phyloP scores from a whole-genome alignment of 495 filamentous ascomycete genomes.

The Lasiosphaeria hispida region DNA sequence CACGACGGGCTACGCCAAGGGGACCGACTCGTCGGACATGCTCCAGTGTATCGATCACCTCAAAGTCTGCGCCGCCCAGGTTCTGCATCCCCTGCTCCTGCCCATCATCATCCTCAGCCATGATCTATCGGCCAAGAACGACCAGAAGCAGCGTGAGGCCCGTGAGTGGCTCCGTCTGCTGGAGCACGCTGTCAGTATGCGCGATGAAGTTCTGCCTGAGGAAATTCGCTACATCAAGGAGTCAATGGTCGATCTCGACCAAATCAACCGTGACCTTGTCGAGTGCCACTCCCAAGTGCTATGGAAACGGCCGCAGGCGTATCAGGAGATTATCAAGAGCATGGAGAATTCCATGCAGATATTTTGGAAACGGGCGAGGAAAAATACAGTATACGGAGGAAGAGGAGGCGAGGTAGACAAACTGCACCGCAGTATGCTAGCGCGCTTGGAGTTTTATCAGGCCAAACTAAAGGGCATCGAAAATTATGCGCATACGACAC shows the following conservation, averaged over 20 bases:
- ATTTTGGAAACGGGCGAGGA: constrained; percentile 32
- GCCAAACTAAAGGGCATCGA: constrained; percentile 56
- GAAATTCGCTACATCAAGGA: constrained; percentile 43
- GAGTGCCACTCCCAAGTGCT: constrained; percentile 57
- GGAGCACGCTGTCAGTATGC: constrained; percentile 57
- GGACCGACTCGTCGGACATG: constrained; percentile 51
- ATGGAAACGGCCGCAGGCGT: constrained; percentile 58
- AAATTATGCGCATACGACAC: constrained; percentile 53
- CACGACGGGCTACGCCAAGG: constrained; percentile 55
- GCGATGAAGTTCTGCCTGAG: constrained; percentile 51
- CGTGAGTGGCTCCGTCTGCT: constrained; percentile 55
- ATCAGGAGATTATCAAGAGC: constrained; percentile 48
- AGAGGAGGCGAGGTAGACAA: constrained; percentile 27
- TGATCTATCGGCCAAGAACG: constrained; percentile 46
- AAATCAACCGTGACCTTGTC: constrained; percentile 55
- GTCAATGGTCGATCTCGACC: constrained; percentile 50
- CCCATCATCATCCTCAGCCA: constrained; percentile 53
- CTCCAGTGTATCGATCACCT: constrained; percentile 44
- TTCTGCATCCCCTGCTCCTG: constrained; percentile 53
- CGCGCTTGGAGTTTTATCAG: constrained; percentile 52
- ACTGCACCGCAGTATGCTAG: constrained; percentile 44
- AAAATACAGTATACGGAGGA: constrained; percentile 21
- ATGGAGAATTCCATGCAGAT: constrained; percentile 42
- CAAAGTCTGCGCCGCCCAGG: constrained; percentile 40
- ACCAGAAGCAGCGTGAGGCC: constrained; percentile 54